These are phyloP conservation scores for Pseudevernia furfuracea DNA, from an alignment of 495 filamentous ascomycete species.

Conservation along the genomic window DNA sequence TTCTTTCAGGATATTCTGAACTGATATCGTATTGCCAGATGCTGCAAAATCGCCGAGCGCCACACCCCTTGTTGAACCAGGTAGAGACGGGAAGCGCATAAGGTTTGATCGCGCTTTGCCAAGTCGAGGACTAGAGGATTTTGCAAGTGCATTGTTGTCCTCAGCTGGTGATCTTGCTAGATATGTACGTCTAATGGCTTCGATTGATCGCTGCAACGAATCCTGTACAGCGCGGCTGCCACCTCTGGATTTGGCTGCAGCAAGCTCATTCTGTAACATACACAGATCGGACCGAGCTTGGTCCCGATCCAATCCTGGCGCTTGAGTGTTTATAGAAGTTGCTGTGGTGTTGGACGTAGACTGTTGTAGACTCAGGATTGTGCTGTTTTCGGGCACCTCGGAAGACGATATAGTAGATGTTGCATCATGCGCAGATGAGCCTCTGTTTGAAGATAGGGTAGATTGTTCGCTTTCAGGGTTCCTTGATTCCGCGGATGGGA, in stretches of 20 bases:
- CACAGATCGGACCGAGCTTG: constrained; percentile 14
- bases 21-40: constrained; percentile 10
- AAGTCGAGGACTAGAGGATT: not conserved
- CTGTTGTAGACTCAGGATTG: constrained; percentile 7
- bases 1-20: constrained; percentile 12
- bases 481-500: not conserved
- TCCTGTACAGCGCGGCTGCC: constrained; percentile 9
- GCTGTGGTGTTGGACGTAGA: constrained; percentile 2
- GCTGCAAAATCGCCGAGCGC: constrained; percentile 16
- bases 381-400: not conserved
- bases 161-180: constrained; percentile 8
- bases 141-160: not conserved
- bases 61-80: constrained; percentile 10
- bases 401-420: constrained; percentile 8
- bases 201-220: constrained; percentile 17
- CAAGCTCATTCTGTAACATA: constrained; percentile 15
- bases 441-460: not conserved
- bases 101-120: constrained; percentile 8
- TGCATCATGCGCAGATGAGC: constrained; percentile 4
- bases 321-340: constrained; percentile 4
- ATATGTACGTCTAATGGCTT: constrained; percentile 14
- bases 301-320: constrained; percentile 3
- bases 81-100: constrained; percentile 10
- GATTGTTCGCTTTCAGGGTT: constrained; percentile 1
- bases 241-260: constrained; percentile 15